Percentiles rank a stretch among this genome's conserved stretches.
Conservation (phyloP, 2,329 filamentous ascomycete genomes). For the Stachybotrys chartarum region DNA sequence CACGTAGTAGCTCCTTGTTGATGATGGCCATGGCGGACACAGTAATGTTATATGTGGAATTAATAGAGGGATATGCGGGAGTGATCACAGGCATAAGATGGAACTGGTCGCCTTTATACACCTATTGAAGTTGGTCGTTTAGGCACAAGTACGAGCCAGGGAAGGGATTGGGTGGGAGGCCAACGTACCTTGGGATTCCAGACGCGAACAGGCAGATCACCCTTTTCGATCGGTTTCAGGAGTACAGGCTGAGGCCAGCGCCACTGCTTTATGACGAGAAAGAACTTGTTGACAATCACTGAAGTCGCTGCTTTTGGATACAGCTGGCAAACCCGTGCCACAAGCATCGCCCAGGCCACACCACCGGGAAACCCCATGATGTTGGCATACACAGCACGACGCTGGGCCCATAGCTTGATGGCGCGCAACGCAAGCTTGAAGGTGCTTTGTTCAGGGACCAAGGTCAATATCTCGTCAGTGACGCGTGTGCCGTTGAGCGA, state of each 20-base stretch:
- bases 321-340: conserved; percentile 89
- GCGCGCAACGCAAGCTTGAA: conserved; percentile 85
- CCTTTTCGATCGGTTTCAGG: conserved; percentile 80
- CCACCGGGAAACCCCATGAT: conserved; percentile 95
- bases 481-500: conserved; percentile 93
- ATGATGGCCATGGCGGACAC: conserved; percentile 80
- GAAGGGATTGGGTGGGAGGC: too few species aligned
- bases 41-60: conserved; percentile 90
- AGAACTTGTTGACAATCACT: conserved; percentile 89
- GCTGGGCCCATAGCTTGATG: conserved; percentile 94
- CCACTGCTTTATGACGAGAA: conserved; percentile 85
- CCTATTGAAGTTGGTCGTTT: conserved; percentile 28
- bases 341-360: conserved; percentile 97
- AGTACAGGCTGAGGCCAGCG: conserved; percentile 91
- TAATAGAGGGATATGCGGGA: conserved; percentile 96
- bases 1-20: conserved; percentile 72
- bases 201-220: conserved; percentile 71
- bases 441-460: conserved; percentile 83
- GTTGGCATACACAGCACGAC: conserved; percentile 88
- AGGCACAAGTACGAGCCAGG: conserved; percentile 1
- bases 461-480: conserved; percentile 80
- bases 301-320: conserved; percentile 89
- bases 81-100: conserved; percentile 99
- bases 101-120: conserved; percentile 72
- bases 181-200: conserved; percentile 83